Evolutionary conservation across 1,139 yeast genomes (phyloP).

Genomic region (Blastobotrys arbuscula): DNA sequence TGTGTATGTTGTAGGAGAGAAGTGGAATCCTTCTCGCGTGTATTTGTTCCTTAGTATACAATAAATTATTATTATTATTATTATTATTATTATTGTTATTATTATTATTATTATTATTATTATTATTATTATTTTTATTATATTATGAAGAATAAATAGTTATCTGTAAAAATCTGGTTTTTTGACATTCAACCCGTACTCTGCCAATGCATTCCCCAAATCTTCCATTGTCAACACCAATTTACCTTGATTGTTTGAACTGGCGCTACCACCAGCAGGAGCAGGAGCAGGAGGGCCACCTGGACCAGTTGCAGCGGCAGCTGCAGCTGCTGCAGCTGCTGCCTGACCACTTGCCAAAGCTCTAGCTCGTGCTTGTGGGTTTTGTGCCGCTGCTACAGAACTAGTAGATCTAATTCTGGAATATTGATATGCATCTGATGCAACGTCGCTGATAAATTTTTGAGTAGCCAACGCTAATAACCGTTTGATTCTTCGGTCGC

Average conservation of each 20-base stretch:
- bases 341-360: conserved; percentile 56
- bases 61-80: too few relatives aligned
- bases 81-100: not conserved
- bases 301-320: conserved; percentile 9
- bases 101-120: not conserved
- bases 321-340: conserved; percentile 29
- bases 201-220: conserved; percentile 78
- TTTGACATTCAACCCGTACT: conserved; percentile 85
- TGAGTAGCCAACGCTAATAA: conserved; percentile 92
- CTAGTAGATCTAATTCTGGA: conserved; percentile 82
- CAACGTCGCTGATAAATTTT: conserved; percentile 88
- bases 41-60: conserved; percentile 39
- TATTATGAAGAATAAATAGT: too few relatives aligned
- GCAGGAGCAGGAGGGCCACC: not conserved
- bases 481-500: conserved; percentile 75
- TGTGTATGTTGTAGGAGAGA: conserved; percentile 82
- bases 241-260: conserved; percentile 54
- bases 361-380: conserved; percentile 82
- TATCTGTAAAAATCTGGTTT: conserved; percentile 90
- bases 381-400: conserved; percentile 75
- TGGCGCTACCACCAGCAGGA: conserved; percentile 16
- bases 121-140: not conserved
- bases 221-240: conserved; percentile 85
- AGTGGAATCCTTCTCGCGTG: conserved; percentile 45
- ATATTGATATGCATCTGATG: conserved; percentile 95